Base-by-base conservation (phyloP, 805 yeast species). In the Metschnikowia sp. region DNA sequence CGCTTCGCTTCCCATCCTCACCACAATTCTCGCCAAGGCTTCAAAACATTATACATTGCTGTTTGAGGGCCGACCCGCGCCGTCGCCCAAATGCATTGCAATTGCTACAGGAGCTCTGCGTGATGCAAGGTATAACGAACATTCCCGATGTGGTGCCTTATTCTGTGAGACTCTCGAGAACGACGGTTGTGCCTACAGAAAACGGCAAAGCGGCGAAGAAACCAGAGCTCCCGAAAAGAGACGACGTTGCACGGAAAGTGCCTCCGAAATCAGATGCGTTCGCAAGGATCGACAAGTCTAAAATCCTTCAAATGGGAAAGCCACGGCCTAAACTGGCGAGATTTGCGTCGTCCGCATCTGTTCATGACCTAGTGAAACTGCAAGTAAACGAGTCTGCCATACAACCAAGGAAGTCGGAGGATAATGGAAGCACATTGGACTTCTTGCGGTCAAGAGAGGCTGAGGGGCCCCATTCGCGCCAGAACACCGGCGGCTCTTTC, bases 41-140 rank as follows among this genome's bases (percentile, higher is more conserved):
- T 63, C 85, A 81, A 54, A 81, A 83, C 59, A 64, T 86, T 22
- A 84, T 87, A 34, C 71, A 77, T 19, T 81, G 79, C 48, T 69
- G 85, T 56, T 64, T 87, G 50, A 72, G 81, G 44, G 84, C 75
- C 34, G 83, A 85, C 59, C 94, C 94, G 3, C 70, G 78, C 39
- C 72, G 80, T 47, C 76, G 96, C 58, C 96, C 96, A 8, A 84
- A 82, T 50, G 83, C 83, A 3, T 81, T 79, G 48, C 92, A 86
- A 61, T 69, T 86, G 22, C 63, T 87, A 30, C 87, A 81, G 42
- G 91, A 86, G 61, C 70, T 86, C 6, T 80, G 85, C 50, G 71
- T 72, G 42, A 78, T 86, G 78, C 77, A 81, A 62, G 77, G 78
- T 18, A 48, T 54, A 12, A 59, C 70, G 10, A 74, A 74, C 31